Evolutionary conservation across 495 filamentous ascomycete genomes (phyloP), one percentile per base, ranked within the genome.

Genomic region (Talaromyces borbonicus): DNA sequence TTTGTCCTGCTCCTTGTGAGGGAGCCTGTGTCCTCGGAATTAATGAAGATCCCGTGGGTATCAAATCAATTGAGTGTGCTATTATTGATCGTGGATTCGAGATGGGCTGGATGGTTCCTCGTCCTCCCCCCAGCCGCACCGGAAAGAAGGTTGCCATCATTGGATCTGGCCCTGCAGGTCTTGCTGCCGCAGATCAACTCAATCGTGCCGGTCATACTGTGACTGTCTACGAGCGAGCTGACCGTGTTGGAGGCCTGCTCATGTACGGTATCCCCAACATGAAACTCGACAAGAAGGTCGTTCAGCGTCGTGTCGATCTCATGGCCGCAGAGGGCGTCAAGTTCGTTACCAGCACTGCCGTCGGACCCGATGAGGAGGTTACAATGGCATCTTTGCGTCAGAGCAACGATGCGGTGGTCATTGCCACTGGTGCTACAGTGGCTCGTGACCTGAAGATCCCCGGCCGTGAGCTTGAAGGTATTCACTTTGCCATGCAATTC

Each of bases 241-340:
- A 99, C 62, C 87, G 92, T 49, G 70, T 84, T 49, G 92, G 92
- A 64, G 92, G 92, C 57, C 72, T 99, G 49, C 82, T 99, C 56
- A 99, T 99, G 92, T 83, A 99, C 60, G 92, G 92, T 53, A 99
- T 99, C 50, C 92, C 92, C 38, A 99, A 99, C 75, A 99, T 99
- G 92, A 99, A 99, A 74, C 82, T 99, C 23, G 92, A 99, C 76
- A 99, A 99, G 77, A 87, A 86, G 59, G 77, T 99, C 47, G 92
- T 99, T 40, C 87, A 97, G 74, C 85, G 92, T 40, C 85, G 92
- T 57, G 87, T 92, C 16, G 84, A 99, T 65, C 84, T 99, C 65
- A 95, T 99, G 89, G 85, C 84, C 43, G 80, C 80, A 8, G 92
- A 99, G 66, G 93, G 92, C 26, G 66, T 97, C 59, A 72, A 79